These are phyloP conservation scores for Balakata baccata DNA, from an alignment of 345 rosid genomes.

Conservation along the genomic window DNA sequence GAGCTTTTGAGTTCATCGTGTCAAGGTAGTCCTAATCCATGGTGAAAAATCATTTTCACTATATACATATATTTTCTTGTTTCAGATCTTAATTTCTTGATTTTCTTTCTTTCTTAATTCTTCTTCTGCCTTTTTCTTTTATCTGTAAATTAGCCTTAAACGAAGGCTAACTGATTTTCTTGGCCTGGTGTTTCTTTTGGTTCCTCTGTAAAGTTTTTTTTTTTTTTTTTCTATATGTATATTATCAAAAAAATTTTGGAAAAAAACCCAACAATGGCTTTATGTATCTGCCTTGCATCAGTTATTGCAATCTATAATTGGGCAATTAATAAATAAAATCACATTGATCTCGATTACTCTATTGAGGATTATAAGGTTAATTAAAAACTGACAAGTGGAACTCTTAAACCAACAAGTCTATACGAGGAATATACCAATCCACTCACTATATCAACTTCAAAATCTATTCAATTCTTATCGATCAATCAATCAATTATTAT, in stretches of 20 bases:
- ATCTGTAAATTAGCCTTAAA: neutral
- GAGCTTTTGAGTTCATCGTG: constrained; percentile 33
- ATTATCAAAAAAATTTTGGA: no score
- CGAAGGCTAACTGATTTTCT: neutral
- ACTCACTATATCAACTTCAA: no score
- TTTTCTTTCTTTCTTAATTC: neutral
- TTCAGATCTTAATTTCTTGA: neutral
- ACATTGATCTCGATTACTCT: no score
- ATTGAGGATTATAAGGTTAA: no score
- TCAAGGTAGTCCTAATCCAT: constrained; percentile 13
- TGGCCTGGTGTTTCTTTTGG: neutral
- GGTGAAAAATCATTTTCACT: constrained; percentile 6
- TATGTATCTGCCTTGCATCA: neutral
- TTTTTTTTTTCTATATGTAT: no score
- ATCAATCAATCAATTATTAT: no score
- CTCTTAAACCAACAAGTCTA: no score
- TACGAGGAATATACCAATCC: no score
- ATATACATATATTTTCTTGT: neutral
- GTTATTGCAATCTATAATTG: neutral
- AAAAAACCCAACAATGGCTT: neutral
- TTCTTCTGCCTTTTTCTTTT: neutral
- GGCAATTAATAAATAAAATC: no score
- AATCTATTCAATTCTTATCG: no score
- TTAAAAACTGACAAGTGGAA: no score
- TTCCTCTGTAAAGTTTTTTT: neutral